Evolutionary conservation across 495 filamentous ascomycete species (phyloP), one percentile per base, ranked within the genome.

Genomic region (Xanthoparmelia taractica): DNA sequence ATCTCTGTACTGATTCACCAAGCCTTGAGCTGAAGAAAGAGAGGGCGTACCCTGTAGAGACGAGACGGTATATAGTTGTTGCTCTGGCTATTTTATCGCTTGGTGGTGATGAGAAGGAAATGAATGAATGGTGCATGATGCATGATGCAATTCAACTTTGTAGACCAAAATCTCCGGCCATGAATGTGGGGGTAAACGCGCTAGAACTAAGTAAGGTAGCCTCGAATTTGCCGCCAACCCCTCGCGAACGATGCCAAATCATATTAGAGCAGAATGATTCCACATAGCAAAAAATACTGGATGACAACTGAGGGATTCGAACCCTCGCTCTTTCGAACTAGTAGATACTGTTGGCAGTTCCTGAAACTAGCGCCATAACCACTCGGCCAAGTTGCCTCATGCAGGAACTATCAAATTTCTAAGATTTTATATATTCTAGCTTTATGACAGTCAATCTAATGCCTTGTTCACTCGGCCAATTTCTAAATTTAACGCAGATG

Each of bases 361-460:
- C 68, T 70, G 68, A 70, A 70, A 70, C 68, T 65, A 70, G 68
- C 68, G 68, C 68, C 68, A 70, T 70, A 70, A 70, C 68, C 68
- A 70, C 68, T 70, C 50, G 50, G 50, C 50, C 50, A 54, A 54
- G 50, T 54, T 33, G 10, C 50, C 50, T n/a, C n/a, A n/a, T n/a
- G 45, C 25, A n/a, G 7, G 43, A n/a, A 23, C n/a, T 45, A n/a
- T 45, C 40, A 17, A 8, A 12, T 13, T 2, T 13, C 2, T 2
- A 13, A 40, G 8, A 40, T 40, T 15, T 40, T 40, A 12, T 40
- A 40, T 13, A 40, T 40, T 40, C 2, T 40, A 15, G 13, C 13
- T 20, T 43, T 8, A 18, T 43, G 40, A 20, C 34, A n/a, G n/a
- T n/a, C n/a, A n/a, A n/a, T n/a, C n/a, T n/a, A n/a, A n/a, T n/a